Evolutionary conservation across 176 grass and related monocot species (phyloP).

Genomic region (Avena eriantha): DNA sequence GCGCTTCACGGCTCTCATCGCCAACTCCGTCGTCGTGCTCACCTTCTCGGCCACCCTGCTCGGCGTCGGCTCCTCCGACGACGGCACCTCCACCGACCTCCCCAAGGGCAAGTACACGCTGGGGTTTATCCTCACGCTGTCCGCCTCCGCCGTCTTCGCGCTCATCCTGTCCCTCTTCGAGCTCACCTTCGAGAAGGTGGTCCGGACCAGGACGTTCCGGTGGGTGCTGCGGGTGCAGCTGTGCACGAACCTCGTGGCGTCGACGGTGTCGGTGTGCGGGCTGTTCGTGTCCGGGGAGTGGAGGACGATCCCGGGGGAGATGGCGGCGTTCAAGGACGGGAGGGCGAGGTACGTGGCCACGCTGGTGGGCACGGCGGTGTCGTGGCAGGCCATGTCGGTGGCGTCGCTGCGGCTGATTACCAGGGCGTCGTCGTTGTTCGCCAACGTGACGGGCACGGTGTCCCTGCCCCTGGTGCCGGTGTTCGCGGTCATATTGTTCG

Average conservation of each 20-base stretch:
- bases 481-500: constrained; percentile 77
- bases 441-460: constrained; percentile 77
- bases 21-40: constrained; percentile 79
- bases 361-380: constrained; percentile 58
- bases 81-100: constrained; percentile 40
- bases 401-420: constrained; percentile 53
- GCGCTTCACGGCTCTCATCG: constrained; percentile 73
- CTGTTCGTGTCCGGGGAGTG: not conserved
- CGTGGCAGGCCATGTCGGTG: constrained; percentile 57
- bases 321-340: constrained; percentile 58
- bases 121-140: constrained; percentile 69
- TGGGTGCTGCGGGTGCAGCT: constrained; percentile 54
- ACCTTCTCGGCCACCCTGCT: constrained; percentile 75
- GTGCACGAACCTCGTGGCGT: constrained; percentile 42
- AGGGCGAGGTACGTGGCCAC: constrained; percentile 63
- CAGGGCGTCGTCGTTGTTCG: constrained; percentile 77
- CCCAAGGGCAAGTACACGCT: constrained; percentile 56
- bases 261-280: constrained; percentile 44
- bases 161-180: constrained; percentile 70
- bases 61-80: constrained; percentile 53
- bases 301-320: constrained; percentile 50
- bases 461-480: constrained; percentile 69
- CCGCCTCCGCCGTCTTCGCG: constrained; percentile 62
- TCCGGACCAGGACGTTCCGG: constrained; percentile 40
- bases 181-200: constrained; percentile 62